Percentiles rank a stretch among this genome's conserved stretches.
These are phyloP conservation scores for Phytopythium sindhum DNA, from an alignment of 352 stramenopile genomes.

Conservation along the genomic window DNA sequence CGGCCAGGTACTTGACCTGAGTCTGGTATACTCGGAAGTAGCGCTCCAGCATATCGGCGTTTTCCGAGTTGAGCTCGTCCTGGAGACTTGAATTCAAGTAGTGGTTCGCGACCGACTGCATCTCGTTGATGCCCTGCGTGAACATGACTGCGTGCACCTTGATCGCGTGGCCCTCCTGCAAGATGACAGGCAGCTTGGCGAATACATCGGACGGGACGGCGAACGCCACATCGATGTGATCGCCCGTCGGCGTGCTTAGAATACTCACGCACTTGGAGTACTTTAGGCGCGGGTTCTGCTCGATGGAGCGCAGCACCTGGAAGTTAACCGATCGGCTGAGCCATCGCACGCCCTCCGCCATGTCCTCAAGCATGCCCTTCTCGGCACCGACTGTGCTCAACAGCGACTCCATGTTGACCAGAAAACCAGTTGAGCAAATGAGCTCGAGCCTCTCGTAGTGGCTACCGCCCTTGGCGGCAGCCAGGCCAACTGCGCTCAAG, in stretches of 20 bases:
- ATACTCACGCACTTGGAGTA: conserved; percentile 79
- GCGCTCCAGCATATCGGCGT: conserved; percentile 51
- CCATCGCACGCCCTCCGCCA: conserved; percentile 85
- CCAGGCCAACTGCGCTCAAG: conserved; percentile 63
- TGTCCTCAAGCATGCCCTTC: conserved; percentile 95
- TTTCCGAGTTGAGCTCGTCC: conserved; percentile 85
- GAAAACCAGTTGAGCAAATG: conserved; percentile 72
- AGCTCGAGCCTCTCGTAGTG: conserved; percentile 60
- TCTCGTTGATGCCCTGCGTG: conserved; percentile 93
- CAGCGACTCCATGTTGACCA: conserved; percentile 94
- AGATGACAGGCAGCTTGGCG: conserved; percentile 43
- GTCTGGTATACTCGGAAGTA: conserved; percentile 81
- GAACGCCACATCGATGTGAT: conserved; percentile 70
- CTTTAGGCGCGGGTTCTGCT: conserved; percentile 45
- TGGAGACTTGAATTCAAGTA: conserved; percentile 79
- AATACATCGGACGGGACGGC: conserved; percentile 59
- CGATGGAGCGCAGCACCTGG: conserved; percentile 58
- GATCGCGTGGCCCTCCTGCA: conserved; percentile 64
- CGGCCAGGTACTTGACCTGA: conserved; percentile 34
- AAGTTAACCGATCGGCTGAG: conserved; percentile 77
- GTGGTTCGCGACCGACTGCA: conserved; percentile 90
- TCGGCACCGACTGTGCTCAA: conserved; percentile 93
- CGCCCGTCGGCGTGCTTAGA: conserved; percentile 41
- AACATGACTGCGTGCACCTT: conserved; percentile 83
- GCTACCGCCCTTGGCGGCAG: conserved; percentile 45